A percentile compares a stretch with the other conserved stretches of the same genome.
Evolutionary conservation across 768 basidiomycete species (phyloP).

Genomic region (Lenzites betulinus): DNA sequence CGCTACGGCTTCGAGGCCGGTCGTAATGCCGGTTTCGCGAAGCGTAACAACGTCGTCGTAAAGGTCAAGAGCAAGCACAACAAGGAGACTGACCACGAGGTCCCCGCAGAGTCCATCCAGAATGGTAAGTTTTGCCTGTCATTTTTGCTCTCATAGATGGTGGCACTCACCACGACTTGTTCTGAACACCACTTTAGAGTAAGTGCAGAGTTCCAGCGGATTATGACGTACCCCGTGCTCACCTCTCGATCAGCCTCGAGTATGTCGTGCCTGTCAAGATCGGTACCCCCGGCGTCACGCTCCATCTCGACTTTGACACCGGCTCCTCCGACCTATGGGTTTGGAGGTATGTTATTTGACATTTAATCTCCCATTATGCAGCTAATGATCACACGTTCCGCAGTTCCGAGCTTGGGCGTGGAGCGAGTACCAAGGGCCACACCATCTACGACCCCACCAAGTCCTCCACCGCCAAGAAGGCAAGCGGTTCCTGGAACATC

Average conservation of each 20-base stretch:
- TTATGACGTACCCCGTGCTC: conserved; percentile 2
- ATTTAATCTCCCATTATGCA: too few species aligned
- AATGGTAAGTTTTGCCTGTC: conserved; percentile 27
- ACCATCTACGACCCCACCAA: conserved; percentile 32
- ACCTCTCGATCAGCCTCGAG: conserved; percentile 32
- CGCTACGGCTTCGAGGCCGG: conserved; percentile 33
- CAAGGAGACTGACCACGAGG: conserved; percentile 32
- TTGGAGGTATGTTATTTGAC: conserved; percentile 22
- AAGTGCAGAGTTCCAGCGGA: conserved; percentile 5
- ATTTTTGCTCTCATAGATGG: conserved; percentile 1
- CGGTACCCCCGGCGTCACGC: conserved; percentile 41
- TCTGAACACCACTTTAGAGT: conserved; percentile 17
- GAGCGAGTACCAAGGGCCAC: conserved; percentile 29
- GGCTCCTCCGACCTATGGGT: conserved; percentile 39
- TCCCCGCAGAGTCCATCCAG: conserved; percentile 33
- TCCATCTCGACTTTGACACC: conserved; percentile 38
- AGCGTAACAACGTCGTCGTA: conserved; percentile 33
- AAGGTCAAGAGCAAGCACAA: conserved; percentile 28
- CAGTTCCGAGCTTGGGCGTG: conserved; percentile 29
- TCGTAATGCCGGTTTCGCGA: conserved; percentile 31
- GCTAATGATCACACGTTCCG: background rate
- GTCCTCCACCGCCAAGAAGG: conserved; percentile 34
- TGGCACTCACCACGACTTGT: background rate
- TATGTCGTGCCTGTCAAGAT: conserved; percentile 43
- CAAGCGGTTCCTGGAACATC: conserved; percentile 36